phyloP scores from a whole-genome alignment of 2,329 filamentous ascomycete species.

The Aspergillus udagawae region DNA sequence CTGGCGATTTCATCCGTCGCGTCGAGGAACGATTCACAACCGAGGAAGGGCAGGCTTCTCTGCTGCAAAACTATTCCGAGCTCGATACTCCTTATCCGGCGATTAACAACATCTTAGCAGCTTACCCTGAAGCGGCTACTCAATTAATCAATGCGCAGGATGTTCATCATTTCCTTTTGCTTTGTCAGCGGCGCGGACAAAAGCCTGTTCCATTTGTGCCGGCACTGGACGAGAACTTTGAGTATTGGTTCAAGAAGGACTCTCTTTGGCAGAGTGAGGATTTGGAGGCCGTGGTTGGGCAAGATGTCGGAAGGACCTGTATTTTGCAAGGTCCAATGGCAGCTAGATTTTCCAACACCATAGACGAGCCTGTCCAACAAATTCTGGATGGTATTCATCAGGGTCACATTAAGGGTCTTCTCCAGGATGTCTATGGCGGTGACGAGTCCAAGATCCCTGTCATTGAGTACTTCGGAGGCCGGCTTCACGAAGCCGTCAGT shows the following conservation, averaged over 20 bases:
- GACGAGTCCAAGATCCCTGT: constrained; percentile 72
- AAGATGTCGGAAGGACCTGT: constrained; percentile 93
- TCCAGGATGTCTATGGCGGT: constrained; percentile 73
- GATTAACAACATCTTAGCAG: constrained; percentile 72
- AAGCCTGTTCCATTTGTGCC: constrained; percentile 98
- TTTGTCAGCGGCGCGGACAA: constrained; percentile 87
- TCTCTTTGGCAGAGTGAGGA: constrained; percentile 99
- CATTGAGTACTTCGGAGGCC: constrained; percentile 93
- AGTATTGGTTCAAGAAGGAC: constrained; percentile 99
- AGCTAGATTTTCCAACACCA: constrained; percentile 79
- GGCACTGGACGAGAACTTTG: constrained; percentile 92
- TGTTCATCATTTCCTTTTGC: constrained; percentile 90
- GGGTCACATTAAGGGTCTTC: constrained; percentile 75
- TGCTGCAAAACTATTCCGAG: constrained; percentile 86
- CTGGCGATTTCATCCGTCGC: constrained; percentile 93
- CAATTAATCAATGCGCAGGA: constrained; percentile 98
- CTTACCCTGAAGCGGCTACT: constrained; percentile 79
- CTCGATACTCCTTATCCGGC: constrained; percentile 75
- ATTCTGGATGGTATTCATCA: constrained; percentile 90
- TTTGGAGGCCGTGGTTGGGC: constrained; percentile 87
- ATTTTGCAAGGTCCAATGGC: constrained; percentile 94
- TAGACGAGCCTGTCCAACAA: constrained; percentile 92
- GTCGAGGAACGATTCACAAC: constrained; percentile 92
- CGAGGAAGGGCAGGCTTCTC: constrained; percentile 66
- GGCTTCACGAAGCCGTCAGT: constrained; percentile 65